Base-by-base conservation (phyloP, 2,329 filamentous ascomycete genomes). In the Shiraia sp. region DNA sequence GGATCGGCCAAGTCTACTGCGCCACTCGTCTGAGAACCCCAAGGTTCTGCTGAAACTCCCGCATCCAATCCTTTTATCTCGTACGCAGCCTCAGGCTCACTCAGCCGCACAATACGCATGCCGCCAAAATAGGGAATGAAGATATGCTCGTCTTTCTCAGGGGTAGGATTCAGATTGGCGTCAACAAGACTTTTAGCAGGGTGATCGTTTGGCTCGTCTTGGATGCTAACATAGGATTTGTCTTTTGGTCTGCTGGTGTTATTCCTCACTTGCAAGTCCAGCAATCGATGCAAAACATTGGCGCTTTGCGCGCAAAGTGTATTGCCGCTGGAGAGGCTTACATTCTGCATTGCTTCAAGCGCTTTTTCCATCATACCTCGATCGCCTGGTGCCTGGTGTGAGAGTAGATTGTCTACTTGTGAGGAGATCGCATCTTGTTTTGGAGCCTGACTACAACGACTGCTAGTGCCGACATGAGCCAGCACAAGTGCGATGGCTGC, bases 281-380 rank as follows among this genome's bases (percentile, higher is more conserved):
- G 32, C 23, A 55, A 16, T 15, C 32, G 23, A 10, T 32, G 19
- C 13, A 55, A 17, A 10, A 52, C n/a, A 15, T 31, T 24, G 31
- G 42, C 37, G 22, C 39, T 45, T 12, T 42, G 36, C 17, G 27
- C 42, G 27, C 36, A 32, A 10, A 50, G 40, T 12, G 33, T 16
- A 36, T 52, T 45, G 4, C 29, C 12, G 24, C n/a, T 40, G 36
- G n/a, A 41, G 28, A n/a, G 27, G 24, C 19, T 36, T 32, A 12
- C 47, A 8, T 25, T 30, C 23, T 24, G 28, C 40, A 53, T 45
- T 14, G 26, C 41, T 16, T 53, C 50, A 3, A 27, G 33, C 2
- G 27, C 39, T 25, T 48, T 25, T 28, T 53, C 47, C 15, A 49
- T 34, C 41, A 51, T 43, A 9, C 34, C 47, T 4, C 41, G 41